Evolutionary conservation across 176 grass and related monocot genomes (phyloP), one percentile per base, ranked within the genome.

Genomic region (Carex pumila): DNA sequence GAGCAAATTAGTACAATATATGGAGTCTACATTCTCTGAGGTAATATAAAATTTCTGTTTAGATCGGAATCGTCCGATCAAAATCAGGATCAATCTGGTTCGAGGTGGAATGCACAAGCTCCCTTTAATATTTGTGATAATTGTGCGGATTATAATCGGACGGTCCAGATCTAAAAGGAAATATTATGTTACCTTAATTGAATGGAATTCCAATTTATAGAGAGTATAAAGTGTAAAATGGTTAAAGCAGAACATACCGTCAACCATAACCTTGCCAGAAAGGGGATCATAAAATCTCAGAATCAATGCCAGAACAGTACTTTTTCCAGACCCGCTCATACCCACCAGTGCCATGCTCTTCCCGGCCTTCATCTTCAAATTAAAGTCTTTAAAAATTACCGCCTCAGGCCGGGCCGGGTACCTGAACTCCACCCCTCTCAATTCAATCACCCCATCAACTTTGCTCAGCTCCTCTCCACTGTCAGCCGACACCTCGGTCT

Each of bases 311-410:
- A 98, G 82, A 29, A 95, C 91, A 18, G 91, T 95, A 84, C 96
- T 98, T 86, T 98, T 98, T 61, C 95, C 96, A 0, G 96, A 98
- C 57, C 96, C 96, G 58, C 96, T 98, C 89, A 93, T 95, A 0
- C 96, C 96, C 21, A 98, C 96, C 58, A 98, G 79, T 12, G 96
- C 96, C 96, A 98, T 95, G 91, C 96, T 98, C 77, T 89, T 98
- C 74, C 96, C 91, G 12, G 92, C 91, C 85, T 80, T 98, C 88
- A 98, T 93, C 54, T 87, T 85, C 83, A 98, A 81, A 84, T 95
- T 86, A 6, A 98, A 94, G 9, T 90, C 93, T 18, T 84, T 93
- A 86, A 98, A 98, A 49, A 98, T 87, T 31, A 64, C 43, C 45
- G 95, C 89, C 21, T 93, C 96, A 0, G 95, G 90, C 86, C 95